Percentiles rank a stretch among this genome's conserved stretches.
These are phyloP conservation scores for Candida arabinofermentans DNA, from an alignment of 805 yeast species.

Conservation along the genomic window DNA sequence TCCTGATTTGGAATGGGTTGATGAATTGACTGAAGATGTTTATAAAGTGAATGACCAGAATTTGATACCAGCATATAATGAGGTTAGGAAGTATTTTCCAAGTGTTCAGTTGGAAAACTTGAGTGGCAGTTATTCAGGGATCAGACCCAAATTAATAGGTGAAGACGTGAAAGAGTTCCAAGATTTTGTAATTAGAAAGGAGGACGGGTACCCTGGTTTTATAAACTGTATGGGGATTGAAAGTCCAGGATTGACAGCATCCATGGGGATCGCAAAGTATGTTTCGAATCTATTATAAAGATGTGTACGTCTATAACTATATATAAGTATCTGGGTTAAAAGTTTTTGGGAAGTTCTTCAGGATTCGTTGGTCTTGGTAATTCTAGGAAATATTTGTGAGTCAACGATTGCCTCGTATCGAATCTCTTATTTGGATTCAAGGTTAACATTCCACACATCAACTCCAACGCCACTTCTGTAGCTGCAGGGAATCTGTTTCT, in stretches of 20 bases:
- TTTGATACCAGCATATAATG: constrained; percentile 50
- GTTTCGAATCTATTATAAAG: constrained; percentile 35
- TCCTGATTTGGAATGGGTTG: constrained; percentile 84
- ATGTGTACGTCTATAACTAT: neutral
- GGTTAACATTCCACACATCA: constrained; percentile 66
- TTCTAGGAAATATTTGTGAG: constrained; percentile 67
- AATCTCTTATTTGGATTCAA: constrained; percentile 78
- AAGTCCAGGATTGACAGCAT: constrained; percentile 83
- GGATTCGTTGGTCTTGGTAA: constrained; percentile 74
- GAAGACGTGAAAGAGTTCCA: constrained; percentile 46
- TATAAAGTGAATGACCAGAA: constrained; percentile 47
- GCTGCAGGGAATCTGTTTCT: constrained; percentile 88
- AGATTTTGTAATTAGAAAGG: constrained; percentile 72
- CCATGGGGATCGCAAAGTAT: constrained; percentile 78
- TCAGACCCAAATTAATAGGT: constrained; percentile 70
- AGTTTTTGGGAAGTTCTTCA: constrained; percentile 47
- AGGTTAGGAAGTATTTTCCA: constrained; percentile 63
- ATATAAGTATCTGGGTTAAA: too few relatives aligned
- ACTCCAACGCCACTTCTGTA: constrained; percentile 74
- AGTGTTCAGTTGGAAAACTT: constrained; percentile 47
- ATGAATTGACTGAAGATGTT: constrained; percentile 30
- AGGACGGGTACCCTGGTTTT: constrained; percentile 71
- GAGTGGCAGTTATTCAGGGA: constrained; percentile 72
- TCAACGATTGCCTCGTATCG: constrained; percentile 58
- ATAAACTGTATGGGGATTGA: constrained; percentile 80